Conservation (phyloP, 352 stramenopile species). For the Phytophthora vignae region DNA sequence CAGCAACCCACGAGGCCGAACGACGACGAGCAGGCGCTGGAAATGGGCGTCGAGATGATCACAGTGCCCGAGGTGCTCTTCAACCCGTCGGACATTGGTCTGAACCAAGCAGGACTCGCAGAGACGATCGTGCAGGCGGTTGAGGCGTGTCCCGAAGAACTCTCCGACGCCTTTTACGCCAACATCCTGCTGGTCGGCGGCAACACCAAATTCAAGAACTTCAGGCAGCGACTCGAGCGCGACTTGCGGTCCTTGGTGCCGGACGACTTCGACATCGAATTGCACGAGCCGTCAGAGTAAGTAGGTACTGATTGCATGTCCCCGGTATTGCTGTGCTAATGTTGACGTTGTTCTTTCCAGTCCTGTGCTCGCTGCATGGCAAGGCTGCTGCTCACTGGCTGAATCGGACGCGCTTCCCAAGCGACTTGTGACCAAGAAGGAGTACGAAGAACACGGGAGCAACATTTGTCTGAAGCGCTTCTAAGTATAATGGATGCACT, state of each 20-base stretch:
- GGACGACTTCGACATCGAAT: constrained; percentile 53
- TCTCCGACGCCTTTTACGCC: constrained; percentile 79
- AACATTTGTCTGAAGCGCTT: constrained; percentile 63
- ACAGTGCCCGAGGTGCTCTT: constrained; percentile 93
- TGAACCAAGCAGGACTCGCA: constrained; percentile 87
- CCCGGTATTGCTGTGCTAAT: neutral
- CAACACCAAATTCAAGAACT: constrained; percentile 89
- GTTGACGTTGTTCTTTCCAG: constrained; percentile 34
- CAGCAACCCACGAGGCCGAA: constrained; percentile 2
- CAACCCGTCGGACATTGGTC: constrained; percentile 91
- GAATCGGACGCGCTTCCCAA: constrained; percentile 28
- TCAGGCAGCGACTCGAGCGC: constrained; percentile 69
- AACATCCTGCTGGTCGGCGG: constrained; percentile 91
- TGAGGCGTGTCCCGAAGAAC: constrained; percentile 71
- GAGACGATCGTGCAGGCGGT: constrained; percentile 90
- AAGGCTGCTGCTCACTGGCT: constrained; percentile 65
- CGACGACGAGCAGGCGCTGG: constrained; percentile 71
- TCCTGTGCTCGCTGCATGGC: constrained; percentile 60
- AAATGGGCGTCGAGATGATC: constrained; percentile 90
- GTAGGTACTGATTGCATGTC: constrained; percentile 21
- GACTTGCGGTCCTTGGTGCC: constrained; percentile 71
- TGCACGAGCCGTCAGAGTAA: constrained; percentile 61
- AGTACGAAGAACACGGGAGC: constrained; percentile 84
- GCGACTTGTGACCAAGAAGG: constrained; percentile 65
- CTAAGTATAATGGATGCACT: constrained; percentile 10